Base-by-base conservation (phyloP, 176 grass and related monocot genomes). In the Elaeis guineensis region DNA sequence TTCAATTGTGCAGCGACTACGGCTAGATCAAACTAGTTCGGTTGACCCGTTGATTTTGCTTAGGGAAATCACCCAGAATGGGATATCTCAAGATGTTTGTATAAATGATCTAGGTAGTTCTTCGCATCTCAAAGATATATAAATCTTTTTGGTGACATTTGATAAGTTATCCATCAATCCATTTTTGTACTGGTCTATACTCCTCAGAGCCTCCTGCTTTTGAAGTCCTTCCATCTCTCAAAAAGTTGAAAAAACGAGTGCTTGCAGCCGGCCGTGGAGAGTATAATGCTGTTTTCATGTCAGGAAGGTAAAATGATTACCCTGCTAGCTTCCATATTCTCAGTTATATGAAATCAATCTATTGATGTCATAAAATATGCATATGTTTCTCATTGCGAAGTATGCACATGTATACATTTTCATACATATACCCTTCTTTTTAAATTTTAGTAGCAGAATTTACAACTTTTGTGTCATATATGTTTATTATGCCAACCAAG, bases 241-340 rank as follows among this genome's bases (percentile, higher is more conserved):
- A 86, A 44, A 89, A 49, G 81, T 75, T 98, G 68, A 98, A 98
- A 78, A 92, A 86, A 72, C 82, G 88, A 49, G 83, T 98, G 66
- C 83, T 86, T 76, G 81, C 87, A 69, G 77, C 88, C 50, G 66
- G 80, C 74, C 54, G 82, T 6, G 88, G 82, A 49, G 67, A 81
- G 28, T 93, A 93, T 54, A 69, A 57, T 63, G 79, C 94, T 79
- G 88, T 98, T 86, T 89, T 98, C 63, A 98, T 93, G 94, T 93
- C 94, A 81, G 94, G 94, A 83, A 98, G 94, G 94, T 93, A 83
- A 63, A 48, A 4, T 59, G 21, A 23, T 17, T 16, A 17, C 32
- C 35, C 35, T 44, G 1, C 35, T 12, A 44, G 35, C 9, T 12
- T 44, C 35, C 11, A 14, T 11, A 12, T 44, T 44, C 3, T 44